These are phyloP conservation scores for Quercus rubra DNA, from an alignment of 306 rosid genomes.

Conservation along the genomic window DNA sequence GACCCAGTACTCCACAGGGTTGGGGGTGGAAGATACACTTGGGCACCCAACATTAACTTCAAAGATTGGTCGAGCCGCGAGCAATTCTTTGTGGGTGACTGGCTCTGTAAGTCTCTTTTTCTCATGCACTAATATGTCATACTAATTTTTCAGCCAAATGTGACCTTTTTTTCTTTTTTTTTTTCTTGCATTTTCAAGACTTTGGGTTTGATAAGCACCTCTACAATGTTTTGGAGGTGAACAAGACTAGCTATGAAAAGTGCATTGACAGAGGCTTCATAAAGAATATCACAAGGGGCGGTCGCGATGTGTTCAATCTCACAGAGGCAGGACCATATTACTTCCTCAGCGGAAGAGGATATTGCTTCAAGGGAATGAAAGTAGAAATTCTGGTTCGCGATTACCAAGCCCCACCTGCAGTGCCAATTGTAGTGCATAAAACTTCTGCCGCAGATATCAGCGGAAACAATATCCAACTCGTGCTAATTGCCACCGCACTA, in stretches of 20 bases:
- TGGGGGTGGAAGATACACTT: conserved; percentile 58
- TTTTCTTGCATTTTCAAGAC: conserved; percentile 1
- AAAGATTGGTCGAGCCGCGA: conserved; percentile 45
- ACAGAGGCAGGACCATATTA: conserved; percentile 25
- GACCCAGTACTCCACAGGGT: conserved; percentile 47
- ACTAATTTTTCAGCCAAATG: background rate
- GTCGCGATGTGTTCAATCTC: conserved; percentile 29
- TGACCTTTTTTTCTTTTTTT: background rate
- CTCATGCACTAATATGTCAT: background rate
- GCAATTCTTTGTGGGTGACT: conserved; percentile 51
- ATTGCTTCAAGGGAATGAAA: conserved; percentile 51
- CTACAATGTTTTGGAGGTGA: conserved; percentile 28
- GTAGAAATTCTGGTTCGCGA: conserved; percentile 28
- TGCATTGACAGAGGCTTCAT: conserved; percentile 21
- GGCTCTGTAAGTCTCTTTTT: conserved; percentile 45
- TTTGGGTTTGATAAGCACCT: conserved; percentile 27
- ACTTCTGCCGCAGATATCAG: background rate
- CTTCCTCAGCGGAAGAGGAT: conserved; percentile 48
- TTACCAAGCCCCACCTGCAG: background rate
- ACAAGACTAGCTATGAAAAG: conserved; percentile 15
- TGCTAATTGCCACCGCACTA: background rate
- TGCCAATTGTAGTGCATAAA: background rate
- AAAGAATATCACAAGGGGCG: conserved; percentile 19
- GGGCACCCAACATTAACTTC: conserved; percentile 47
- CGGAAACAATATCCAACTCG: background rate